Evolutionary conservation across 169 alveolate genomes (phyloP).

Genomic region (Blepharisma undulans): DNA sequence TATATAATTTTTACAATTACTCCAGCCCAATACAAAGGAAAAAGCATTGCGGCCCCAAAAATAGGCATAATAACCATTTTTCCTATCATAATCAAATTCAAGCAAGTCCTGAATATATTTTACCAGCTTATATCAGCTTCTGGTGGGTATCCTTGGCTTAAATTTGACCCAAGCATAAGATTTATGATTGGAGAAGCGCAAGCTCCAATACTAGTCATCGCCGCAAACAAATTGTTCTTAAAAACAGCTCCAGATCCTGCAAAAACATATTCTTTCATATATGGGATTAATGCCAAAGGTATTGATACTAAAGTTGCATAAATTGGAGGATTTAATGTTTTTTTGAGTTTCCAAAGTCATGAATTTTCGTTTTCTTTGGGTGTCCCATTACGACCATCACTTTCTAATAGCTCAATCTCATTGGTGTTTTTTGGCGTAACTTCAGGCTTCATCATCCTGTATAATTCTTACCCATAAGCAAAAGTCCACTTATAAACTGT

Average conservation of each 20-base stretch:
- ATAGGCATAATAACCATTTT: slow-evolving; percentile 30
- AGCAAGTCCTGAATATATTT: neutral
- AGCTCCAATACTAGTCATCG: neutral
- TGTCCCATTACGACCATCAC: neutral
- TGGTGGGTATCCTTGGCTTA: slow-evolving; percentile 33
- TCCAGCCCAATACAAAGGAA: neutral
- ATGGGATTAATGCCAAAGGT: slow-evolving; percentile 29
- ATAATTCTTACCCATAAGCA: slow-evolving; percentile 24
- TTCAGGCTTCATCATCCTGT: neutral
- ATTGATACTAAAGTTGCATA: slow-evolving; percentile 10
- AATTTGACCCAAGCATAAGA: slow-evolving; percentile 23
- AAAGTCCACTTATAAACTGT: slow-evolving; percentile 28
- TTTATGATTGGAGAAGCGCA: neutral
- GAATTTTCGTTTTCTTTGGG: neutral
- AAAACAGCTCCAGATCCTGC: slow-evolving; percentile 25
- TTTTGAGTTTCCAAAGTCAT: slow-evolving; percentile 3
- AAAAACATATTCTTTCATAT: slow-evolving; percentile 18
- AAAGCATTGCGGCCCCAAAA: neutral
- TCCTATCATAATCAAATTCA: neutral
- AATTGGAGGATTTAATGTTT: slow-evolving; percentile 29
- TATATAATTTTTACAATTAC: neutral
- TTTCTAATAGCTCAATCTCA: neutral
- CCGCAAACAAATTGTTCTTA: neutral
- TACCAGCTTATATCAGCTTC: slow-evolving; percentile 1
- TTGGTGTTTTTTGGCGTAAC: neutral